Evolutionary conservation across 495 filamentous ascomycete species (phyloP).

Genomic region (Xylaria bambusicola): DNA sequence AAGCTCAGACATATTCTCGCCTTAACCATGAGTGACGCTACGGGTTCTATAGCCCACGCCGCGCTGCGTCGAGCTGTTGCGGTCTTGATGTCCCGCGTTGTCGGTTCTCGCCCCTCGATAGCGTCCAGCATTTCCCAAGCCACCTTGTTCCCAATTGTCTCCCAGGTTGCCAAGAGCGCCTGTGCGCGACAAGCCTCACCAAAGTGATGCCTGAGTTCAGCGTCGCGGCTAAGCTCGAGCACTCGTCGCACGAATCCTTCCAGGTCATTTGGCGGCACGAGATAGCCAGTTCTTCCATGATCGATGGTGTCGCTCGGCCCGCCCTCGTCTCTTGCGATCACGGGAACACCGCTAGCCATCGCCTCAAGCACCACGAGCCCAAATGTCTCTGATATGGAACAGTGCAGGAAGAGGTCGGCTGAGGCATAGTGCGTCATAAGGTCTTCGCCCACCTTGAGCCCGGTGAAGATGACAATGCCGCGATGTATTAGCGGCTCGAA

Average conservation of each 20-base stretch:
- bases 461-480: conserved; percentile 58
- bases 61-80: conserved; percentile 21
- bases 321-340: conserved; percentile 64
- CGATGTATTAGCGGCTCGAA: conserved; percentile 48
- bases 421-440: conserved; percentile 61
- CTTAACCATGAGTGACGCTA: conserved; percentile 26
- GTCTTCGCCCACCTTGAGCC: conserved; percentile 55
- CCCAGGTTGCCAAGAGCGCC: conserved; percentile 63
- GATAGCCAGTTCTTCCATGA: conserved; percentile 56
- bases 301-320: conserved; percentile 64
- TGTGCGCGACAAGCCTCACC: conserved; percentile 45
- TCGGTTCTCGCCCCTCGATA: conserved; percentile 40
- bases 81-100: conserved; percentile 4
- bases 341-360: conserved; percentile 65
- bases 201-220: conserved; percentile 38
- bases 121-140: conserved; percentile 59
- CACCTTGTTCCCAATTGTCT: conserved; percentile 62
- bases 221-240: conserved; percentile 42
- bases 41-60: conserved; percentile 16
- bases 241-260: conserved; percentile 53
- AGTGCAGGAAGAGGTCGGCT: conserved; percentile 64
- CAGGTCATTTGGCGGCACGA: conserved; percentile 56
- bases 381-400: conserved; percentile 67
- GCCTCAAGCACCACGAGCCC: conserved; percentile 65
- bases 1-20: conserved; percentile 37